Evolutionary conservation across 2,329 filamentous ascomycete species (phyloP), one percentile per base, ranked within the genome.

Genomic region (Rhynchosporium graminicola): DNA sequence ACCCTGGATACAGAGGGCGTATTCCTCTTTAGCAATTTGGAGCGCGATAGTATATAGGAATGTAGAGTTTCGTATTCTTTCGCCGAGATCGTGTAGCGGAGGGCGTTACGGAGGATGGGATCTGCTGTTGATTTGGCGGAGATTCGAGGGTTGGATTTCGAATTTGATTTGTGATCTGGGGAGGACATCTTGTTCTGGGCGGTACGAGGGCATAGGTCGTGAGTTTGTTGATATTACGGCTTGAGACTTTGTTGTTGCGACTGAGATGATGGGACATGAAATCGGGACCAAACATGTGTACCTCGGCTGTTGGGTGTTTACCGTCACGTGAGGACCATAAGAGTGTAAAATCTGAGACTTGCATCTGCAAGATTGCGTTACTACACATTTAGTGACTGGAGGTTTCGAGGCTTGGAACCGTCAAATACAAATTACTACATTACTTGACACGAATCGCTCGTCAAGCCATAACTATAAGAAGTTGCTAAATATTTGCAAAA

Each of bases 61-160:
- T 97, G 92, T 20, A 97, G 83, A 0, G 88, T 80, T 68, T 91
- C 88, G 76, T 97, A 97, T 76, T 97, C 93, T 75, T 88, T 87
- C 47, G 91, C 87, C 6, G 87, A 89, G 73, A 93, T 92, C 62
- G 90, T 95, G 77, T 97, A 93, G 68, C 92, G 88, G 63, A 97
- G 82, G 48, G 91, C 88, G 76, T 95, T 96, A 76, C 91, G 90
- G 61, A 96, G 82, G 66, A 96, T 82, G 4, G 90, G 89, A 68
- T 94, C 89, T 63, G 77, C 74, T 43, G 76, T 74, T 40, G 68
- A 69, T 63, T 71, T 72, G 9, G 72, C 71, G 3, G 72, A 71
- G 48, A 71, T 45, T 26, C 67, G 66, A 47, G 68, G 61, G 47
- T 50, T 46, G 8, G 42, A 12, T 12, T 36, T 31, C 6, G 46